Base-by-base conservation (phyloP, 2,329 filamentous ascomycete genomes). In the Claviceps cyperi region DNA sequence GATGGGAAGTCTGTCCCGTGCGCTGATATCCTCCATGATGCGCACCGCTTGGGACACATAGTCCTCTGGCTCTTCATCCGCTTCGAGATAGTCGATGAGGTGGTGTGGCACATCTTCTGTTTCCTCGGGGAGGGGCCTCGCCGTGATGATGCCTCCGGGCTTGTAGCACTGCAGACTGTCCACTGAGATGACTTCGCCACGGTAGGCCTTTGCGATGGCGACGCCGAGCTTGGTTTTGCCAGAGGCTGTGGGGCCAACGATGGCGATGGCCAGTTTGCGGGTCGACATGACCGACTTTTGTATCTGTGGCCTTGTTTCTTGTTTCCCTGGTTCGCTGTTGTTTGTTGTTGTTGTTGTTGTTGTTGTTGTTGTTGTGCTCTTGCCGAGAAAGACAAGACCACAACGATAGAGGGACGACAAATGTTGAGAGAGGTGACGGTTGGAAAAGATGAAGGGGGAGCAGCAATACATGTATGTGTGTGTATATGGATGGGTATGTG, bases 121-220 rank as follows among this genome's bases (percentile, higher is more conserved):
- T n/a, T 49, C 47, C 32, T 49, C 40, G 9, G 47, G 40, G 11
- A 13, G 6, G 14, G 47, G 47, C 13, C 32, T 37, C 15, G 47
- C 47, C 11, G 47, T 49, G 28, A 38, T 5, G 17, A 49, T 44
- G 2, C 14, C 24, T 6, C 47, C 47, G 3, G 40, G 40, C 14
- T 49, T 49, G 40, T 49, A 49, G 40, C 47, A 49, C 19, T 49
- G 47, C 19, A 49, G 32, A n/a, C 47, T 49, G 32, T 49, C 47
- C 17, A 49, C 40, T 6, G 47, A 49, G 40, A 49, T 37, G 28
- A 49, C 47, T 40, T 49, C 47, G 32, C 47, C 47, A 1, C 38
- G 24, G 17, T 15, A 49, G 2, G 47, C 47, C 9, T 44, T 43
- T 40, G 40, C 47, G 24, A 49, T 24, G 40, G 47, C 40, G 9